These are phyloP conservation scores for Lactuca sativa DNA, from an alignment of 129 eudicot species.

Conservation along the genomic window DNA sequence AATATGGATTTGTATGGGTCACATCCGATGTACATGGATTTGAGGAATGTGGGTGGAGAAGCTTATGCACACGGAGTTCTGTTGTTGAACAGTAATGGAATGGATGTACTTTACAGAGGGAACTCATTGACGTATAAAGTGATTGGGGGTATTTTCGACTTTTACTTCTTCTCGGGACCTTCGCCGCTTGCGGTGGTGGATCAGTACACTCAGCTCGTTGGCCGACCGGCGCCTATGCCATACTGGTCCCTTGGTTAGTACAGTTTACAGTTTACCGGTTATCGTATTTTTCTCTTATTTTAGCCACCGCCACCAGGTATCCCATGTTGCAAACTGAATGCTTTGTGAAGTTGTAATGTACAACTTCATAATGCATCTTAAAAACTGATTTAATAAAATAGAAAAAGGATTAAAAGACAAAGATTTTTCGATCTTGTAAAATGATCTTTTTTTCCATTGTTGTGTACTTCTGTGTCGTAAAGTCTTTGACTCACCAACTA, in stretches of 20 bases:
- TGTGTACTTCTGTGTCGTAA: neutral
- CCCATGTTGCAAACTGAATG: constrained; percentile 16
- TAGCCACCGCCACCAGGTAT: constrained; percentile 15
- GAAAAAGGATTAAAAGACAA: neutral
- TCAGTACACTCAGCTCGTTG: constrained; percentile 85
- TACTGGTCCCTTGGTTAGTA: constrained; percentile 93
- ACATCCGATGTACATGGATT: constrained; percentile 96
- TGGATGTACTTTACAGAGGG: constrained; percentile 94
- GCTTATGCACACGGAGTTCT: constrained; percentile 76
- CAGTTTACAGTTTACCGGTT: neutral
- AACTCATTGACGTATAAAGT: constrained; percentile 89
- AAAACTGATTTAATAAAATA: neutral
- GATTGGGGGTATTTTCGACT: constrained; percentile 95
- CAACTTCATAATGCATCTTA: constrained; percentile 7
- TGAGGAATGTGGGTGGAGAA: constrained; percentile 68
- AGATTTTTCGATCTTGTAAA: too few species aligned
- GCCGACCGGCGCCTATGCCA: constrained; percentile 98
- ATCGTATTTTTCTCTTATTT: neutral
- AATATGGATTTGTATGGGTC: constrained; percentile 91
- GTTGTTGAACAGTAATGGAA: constrained; percentile 90
- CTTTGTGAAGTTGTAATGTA: constrained; percentile 12
- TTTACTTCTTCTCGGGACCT: constrained; percentile 93
- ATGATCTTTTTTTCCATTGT: neutral
- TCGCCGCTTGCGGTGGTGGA: constrained; percentile 80
- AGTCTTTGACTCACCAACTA: neutral